phyloP scores from a whole-genome alignment of 83 land plant species.

The Picea mariana region DNA sequence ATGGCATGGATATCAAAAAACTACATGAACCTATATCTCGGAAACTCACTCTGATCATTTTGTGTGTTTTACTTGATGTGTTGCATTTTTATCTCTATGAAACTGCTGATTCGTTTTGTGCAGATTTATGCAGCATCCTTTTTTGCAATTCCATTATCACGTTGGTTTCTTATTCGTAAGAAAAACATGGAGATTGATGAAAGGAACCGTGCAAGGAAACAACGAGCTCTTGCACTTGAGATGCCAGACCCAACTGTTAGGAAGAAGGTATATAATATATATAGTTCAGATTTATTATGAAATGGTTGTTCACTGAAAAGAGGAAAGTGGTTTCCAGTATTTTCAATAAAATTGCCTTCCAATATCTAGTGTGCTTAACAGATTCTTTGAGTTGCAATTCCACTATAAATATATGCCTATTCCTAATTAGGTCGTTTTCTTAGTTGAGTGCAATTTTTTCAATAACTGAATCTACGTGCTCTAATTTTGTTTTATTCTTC shows the following conservation, averaged over 20 bases:
- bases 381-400: neutral
- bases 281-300: neutral
- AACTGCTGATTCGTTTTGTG: constrained; percentile 6
- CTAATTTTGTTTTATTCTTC: constrained; percentile 15
- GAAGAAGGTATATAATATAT: constrained; percentile 62
- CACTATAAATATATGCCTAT: neutral
- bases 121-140: constrained; percentile 81
- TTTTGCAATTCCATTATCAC: constrained; percentile 67
- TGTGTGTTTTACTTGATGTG: neutral
- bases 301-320: neutral
- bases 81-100: neutral
- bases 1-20: neutral
- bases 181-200: constrained; percentile 54
- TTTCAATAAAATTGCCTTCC: neutral
- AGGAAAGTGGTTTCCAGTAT: neutral
- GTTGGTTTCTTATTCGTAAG: constrained; percentile 56
- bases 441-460: neutral
- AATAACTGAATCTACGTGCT: neutral
- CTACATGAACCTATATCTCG: neutral
- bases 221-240: constrained; percentile 48
- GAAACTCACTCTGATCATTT: neutral
- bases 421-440: neutral
- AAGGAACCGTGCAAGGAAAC: constrained; percentile 56
- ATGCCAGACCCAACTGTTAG: constrained; percentile 50
- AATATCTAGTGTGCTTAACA: neutral